Evolutionary conservation across 768 basidiomycete genomes (phyloP).

Genomic region (Pulveroboletus sp.): DNA sequence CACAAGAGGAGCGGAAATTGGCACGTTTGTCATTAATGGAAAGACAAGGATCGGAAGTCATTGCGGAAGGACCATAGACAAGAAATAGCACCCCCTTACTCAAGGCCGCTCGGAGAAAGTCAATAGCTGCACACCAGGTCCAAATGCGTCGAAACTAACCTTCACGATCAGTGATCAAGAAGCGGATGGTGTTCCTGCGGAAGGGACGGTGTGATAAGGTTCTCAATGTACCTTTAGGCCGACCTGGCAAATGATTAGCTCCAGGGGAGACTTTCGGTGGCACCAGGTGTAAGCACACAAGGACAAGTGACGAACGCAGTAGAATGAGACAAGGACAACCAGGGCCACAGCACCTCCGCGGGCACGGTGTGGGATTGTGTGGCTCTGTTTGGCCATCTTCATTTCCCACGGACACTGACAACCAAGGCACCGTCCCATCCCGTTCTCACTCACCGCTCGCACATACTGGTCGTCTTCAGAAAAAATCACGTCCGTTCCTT

Average conservation of each 20-base stretch:
- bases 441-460: not conserved
- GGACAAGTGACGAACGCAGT: not conserved
- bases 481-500: slow-evolving; percentile 30
- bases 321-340: not conserved
- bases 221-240: not conserved
- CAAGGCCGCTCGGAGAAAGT: not conserved
- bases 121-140: not conserved
- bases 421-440: not conserved
- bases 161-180: not conserved
- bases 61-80: not conserved
- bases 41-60: not conserved
- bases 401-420: slow-evolving; percentile 1
- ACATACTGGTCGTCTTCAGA: not conserved
- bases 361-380: not conserved
- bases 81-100: not conserved
- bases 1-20: slow-evolving; percentile 2
- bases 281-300: not conserved
- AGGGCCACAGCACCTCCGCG: not conserved
- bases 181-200: not conserved
- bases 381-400: slow-evolving; percentile 8
- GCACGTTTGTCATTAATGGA: slow-evolving; percentile 1
- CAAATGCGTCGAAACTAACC: not conserved
- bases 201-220: slow-evolving; percentile 11
- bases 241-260: not conserved
- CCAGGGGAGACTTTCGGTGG: not conserved